phyloP scores from a whole-genome alignment of 2,329 filamentous ascomycete genomes.

The Paracoccidioides brasiliensis region DNA sequence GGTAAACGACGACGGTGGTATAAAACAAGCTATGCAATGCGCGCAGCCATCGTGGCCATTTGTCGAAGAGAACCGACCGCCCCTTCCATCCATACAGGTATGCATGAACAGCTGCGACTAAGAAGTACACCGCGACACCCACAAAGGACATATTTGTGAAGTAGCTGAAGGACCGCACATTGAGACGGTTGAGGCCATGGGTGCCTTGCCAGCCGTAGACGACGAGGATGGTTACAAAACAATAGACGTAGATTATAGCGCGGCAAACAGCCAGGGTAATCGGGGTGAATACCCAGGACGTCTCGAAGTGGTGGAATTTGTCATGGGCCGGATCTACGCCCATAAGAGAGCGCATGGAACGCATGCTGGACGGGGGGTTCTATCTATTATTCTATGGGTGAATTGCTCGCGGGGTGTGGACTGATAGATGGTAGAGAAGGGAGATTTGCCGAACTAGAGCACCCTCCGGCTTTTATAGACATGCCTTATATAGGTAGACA shows the following conservation, averaged over 20 bases:
- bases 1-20: constrained; percentile 49
- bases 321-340: constrained; percentile 30
- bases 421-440: too few species aligned
- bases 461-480: too few species aligned
- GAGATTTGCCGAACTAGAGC: too few species aligned
- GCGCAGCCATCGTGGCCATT: constrained; percentile 49
- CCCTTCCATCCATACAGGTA: constrained; percentile 48
- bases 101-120: constrained; percentile 55
- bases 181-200: constrained; percentile 36
- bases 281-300: constrained; percentile 67
- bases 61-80: constrained; percentile 42
- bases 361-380: not conserved
- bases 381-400: not conserved
- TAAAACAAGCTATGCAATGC: constrained; percentile 53
- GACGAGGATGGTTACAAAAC: constrained; percentile 56
- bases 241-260: constrained; percentile 43
- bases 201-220: constrained; percentile 53
- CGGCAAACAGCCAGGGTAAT: constrained; percentile 34
- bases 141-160: constrained; percentile 76
- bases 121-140: constrained; percentile 69
- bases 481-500: too few species aligned
- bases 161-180: constrained; percentile 56
- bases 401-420: not conserved
- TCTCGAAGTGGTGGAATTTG: constrained; percentile 53
- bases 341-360: constrained; percentile 17